Conservation (phyloP, 768 basidiomycete species). For the Tricholoma furcatifolium region DNA sequence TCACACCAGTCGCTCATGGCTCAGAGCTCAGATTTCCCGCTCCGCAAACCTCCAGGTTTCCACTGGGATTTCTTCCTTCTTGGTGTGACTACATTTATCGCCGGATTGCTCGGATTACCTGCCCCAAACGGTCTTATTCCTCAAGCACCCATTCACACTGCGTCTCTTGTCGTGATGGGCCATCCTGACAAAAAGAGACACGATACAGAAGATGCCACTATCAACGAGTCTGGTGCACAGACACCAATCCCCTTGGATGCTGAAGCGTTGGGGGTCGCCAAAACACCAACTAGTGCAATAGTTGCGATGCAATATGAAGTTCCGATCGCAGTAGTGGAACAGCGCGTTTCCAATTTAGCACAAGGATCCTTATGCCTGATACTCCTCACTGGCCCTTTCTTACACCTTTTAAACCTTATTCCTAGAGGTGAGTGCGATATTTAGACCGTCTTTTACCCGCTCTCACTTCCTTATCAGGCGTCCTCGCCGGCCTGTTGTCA, state of each 20-base stretch:
- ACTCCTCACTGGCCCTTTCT: conserved; percentile 77
- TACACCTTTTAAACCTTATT: conserved; percentile 77
- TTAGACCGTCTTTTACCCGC: conserved; percentile 7
- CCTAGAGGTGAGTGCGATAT: conserved; percentile 51
- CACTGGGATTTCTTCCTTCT: conserved; percentile 91
- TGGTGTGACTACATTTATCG: conserved; percentile 86
- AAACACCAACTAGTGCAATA: conserved; percentile 8
- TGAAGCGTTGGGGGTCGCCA: conserved; percentile 3
- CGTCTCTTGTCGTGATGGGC: conserved; percentile 73
- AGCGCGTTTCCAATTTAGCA: conserved; percentile 87
- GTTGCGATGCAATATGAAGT: conserved; percentile 35
- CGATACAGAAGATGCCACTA: conserved; percentile 30
- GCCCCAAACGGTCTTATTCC: conserved; percentile 86
- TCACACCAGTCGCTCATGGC: conserved; percentile 78
- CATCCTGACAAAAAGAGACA: conserved; percentile 33
- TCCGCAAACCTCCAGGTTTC: conserved; percentile 87
- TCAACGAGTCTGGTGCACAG: conserved; percentile 10
- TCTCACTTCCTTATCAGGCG: conserved; percentile 37
- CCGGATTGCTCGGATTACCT: conserved; percentile 82
- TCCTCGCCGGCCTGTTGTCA: conserved; percentile 85
- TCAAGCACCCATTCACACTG: conserved; percentile 92
- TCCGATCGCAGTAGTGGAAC: conserved; percentile 81
- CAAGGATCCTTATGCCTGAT: conserved; percentile 81
- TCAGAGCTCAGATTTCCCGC: conserved; percentile 84
- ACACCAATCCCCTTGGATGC: conserved; percentile 3